Conservation (phyloP, 2,329 filamentous ascomycete species). For the Cercospora beticola region DNA sequence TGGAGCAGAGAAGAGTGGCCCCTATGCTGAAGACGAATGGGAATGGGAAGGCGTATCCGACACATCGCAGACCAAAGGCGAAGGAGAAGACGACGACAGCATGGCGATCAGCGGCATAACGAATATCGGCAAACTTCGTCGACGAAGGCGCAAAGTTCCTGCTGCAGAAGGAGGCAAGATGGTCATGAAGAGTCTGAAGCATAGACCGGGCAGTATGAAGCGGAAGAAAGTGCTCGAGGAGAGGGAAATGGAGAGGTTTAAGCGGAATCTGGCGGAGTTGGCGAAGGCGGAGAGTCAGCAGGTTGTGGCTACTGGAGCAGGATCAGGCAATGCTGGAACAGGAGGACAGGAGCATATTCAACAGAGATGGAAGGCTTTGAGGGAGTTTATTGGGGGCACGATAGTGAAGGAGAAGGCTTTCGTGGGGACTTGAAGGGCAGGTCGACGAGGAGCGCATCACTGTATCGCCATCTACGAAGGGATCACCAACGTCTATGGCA, state of each 20-base stretch:
- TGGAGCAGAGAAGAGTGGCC: slow-evolving; percentile 12
- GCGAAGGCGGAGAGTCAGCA: slow-evolving; percentile 24
- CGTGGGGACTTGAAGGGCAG: slow-evolving; percentile 21
- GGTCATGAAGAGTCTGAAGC: slow-evolving; percentile 71
- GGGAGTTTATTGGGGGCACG: slow-evolving; percentile 79
- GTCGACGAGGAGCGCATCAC: background rate
- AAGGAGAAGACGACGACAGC: background rate
- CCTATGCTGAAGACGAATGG: slow-evolving; percentile 12
- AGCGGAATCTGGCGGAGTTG: slow-evolving; percentile 76
- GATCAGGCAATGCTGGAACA: slow-evolving; percentile 18
- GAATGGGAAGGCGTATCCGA: slow-evolving; percentile 26
- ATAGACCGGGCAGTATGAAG: slow-evolving; percentile 76
- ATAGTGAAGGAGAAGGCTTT: slow-evolving; percentile 89
- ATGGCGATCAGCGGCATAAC: background rate
- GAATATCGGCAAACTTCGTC: background rate
- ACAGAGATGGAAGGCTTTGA: slow-evolving; percentile 75
- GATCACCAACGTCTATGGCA: no score
- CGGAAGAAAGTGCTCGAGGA: slow-evolving; percentile 76
- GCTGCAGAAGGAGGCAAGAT: slow-evolving; percentile 60
- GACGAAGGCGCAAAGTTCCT: slow-evolving; percentile 11
- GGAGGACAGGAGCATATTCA: slow-evolving; percentile 43
- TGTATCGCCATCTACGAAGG: background rate
- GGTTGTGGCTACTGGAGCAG: slow-evolving; percentile 25
- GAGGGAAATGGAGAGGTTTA: slow-evolving; percentile 81
- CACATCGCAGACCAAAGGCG: background rate